These are phyloP conservation scores for Trifolium pratense DNA, from an alignment of 306 rosid genomes.

Conservation along the genomic window DNA sequence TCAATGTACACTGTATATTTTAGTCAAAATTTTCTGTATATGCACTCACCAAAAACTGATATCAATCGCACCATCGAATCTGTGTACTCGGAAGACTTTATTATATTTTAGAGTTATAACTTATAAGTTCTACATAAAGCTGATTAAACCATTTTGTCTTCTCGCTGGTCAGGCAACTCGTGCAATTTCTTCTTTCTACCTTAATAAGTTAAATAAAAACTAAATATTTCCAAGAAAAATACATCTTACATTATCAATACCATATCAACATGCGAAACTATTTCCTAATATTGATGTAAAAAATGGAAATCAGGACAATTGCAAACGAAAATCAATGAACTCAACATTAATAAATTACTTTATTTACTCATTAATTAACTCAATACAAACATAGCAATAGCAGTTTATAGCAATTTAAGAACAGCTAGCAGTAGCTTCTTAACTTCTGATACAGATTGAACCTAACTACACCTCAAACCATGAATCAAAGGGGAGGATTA, in stretches of 20 bases:
- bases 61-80: neutral
- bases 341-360: neutral
- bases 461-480: no score
- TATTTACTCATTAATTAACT: constrained; percentile 7
- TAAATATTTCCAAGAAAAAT: neutral
- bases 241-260: neutral
- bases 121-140: neutral
- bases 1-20: neutral
- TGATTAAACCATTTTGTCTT: neutral
- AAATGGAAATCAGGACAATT: neutral
- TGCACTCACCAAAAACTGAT: neutral
- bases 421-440: neutral
- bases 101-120: neutral
- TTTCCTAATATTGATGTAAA: neutral
- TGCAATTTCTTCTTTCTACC: neutral
- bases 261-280: neutral
- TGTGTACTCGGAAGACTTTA: neutral
- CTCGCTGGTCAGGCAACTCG: neutral
- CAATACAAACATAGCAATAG: constrained; percentile 7
- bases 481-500: no score
- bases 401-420: neutral
- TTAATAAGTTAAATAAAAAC: neutral
- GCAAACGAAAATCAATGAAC: neutral
- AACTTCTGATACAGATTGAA: neutral
- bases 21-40: neutral